Base-by-base conservation (phyloP, 345 rosid genomes). In the Brassica carinata region DNA sequence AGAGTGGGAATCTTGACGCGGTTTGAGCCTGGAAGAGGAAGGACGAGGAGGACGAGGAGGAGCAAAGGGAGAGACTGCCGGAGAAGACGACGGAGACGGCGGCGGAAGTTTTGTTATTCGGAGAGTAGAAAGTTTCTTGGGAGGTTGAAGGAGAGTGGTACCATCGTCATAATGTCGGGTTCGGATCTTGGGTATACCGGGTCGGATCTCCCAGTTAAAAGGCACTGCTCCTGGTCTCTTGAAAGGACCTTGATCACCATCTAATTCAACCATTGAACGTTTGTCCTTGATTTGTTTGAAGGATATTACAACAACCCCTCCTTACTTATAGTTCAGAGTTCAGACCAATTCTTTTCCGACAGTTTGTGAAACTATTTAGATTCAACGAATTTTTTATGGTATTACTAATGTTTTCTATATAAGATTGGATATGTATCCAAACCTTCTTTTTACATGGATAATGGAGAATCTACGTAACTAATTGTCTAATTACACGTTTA, bases 151-250 rank as follows among this genome's bases (percentile, higher is more conserved):
- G 26, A 55, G 62, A 17, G 26, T 17, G 62, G 26, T 9, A 15
- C 18, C 6, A 58, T 23, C 66, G 14, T 63, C 71, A 3, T 58
- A 78, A 67, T 70, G 86, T 29, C 31, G 65, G 0, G 38, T 79
- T 70, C 64, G 87, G 33, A 82, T 57, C 36, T 88, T 92, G 75
- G 98, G 98, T 4, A 94, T 91, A 9, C 97, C 98, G 23, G 98
- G 97, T 68, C 92, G 92, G 87, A 91, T 83, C 87, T 95, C 99
- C 99, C 98, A 95, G 72, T 80, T 87, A 80, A 95, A 95, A 3
- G 98, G 99, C 48, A 93, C 80, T 7, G 96, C 81, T 64, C 98
- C 99, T 0, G 94, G 89, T 78, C 86, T 87, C 79, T 69, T 90
- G 89, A 87, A 93, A 14, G 97, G 87, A 6, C 45, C 43, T n/a